These are phyloP conservation scores for Stellera chamaejasme DNA, from an alignment of 345 rosid genomes.

Conservation along the genomic window DNA sequence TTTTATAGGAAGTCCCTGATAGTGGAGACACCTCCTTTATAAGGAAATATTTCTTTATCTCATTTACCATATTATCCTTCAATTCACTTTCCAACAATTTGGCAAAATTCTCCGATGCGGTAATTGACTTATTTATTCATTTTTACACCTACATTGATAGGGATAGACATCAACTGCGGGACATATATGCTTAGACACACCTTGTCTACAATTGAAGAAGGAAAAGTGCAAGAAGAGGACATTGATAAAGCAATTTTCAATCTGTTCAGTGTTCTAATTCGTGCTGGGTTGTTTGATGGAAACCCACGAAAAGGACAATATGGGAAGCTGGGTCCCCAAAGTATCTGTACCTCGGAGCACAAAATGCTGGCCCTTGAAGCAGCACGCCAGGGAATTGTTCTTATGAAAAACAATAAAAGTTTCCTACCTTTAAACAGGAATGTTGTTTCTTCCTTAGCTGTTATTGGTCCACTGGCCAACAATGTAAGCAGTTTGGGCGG, in stretches of 20 bases:
- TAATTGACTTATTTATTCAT: neutral
- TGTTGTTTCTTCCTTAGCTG: constrained; percentile 50
- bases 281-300: constrained; percentile 85
- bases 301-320: constrained; percentile 56
- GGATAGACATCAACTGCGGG: constrained; percentile 83
- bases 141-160: constrained; percentile 25
- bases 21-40: no score
- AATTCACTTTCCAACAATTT: neutral
- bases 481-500: constrained; percentile 58
- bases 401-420: constrained; percentile 63
- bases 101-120: neutral
- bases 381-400: constrained; percentile 88
- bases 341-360: constrained; percentile 61
- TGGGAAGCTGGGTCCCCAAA: constrained; percentile 49
- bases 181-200: constrained; percentile 48
- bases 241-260: constrained; percentile 71
- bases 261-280: constrained; percentile 74
- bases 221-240: constrained; percentile 55
- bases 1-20: no score
- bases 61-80: no score
- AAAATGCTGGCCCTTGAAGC: constrained; percentile 71
- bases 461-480: constrained; percentile 76
- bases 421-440: constrained; percentile 58
- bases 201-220: constrained; percentile 42
- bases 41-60: no score